These are phyloP conservation scores for Pluteus cervinus DNA, from an alignment of 768 basidiomycete genomes.

Conservation along the genomic window DNA sequence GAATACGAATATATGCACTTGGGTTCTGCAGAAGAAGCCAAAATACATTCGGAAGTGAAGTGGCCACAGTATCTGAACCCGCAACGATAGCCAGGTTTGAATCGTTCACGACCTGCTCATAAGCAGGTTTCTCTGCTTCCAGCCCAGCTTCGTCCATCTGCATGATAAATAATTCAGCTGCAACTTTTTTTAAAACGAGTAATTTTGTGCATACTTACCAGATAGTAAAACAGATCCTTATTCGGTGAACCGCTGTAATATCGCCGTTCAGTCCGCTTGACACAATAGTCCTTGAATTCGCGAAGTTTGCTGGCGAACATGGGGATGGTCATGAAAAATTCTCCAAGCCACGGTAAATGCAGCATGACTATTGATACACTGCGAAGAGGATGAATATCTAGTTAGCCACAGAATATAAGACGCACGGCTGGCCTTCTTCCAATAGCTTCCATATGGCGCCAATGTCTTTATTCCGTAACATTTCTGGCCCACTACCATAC, in stretches of 20 bases:
- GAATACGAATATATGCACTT: conserved; percentile 16
- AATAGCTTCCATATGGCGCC: conserved; percentile 18
- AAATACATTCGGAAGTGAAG: conserved; percentile 19
- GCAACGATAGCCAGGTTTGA: conserved; percentile 23
- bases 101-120: conserved; percentile 13
- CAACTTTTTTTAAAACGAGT: not conserved
- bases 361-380: conserved; percentile 13
- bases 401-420: not conserved
- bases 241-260: conserved; percentile 9
- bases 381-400: not conserved
- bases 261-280: conserved; percentile 16
- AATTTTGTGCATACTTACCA: conserved; percentile 18
- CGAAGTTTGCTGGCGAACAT: conserved; percentile 8
- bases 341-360: conserved; percentile 18
- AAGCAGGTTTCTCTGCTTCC: conserved; percentile 6
- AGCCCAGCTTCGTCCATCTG: conserved; percentile 8
- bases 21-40: conserved; percentile 21
- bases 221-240: conserved; percentile 23
- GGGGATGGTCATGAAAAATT: conserved; percentile 9
- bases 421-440: conserved; percentile 20
- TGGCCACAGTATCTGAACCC: conserved; percentile 25
- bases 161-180: not conserved
- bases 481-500: conserved; percentile 23
- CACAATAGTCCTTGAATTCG: conserved; percentile 10
- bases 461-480: conserved; percentile 25